Percentiles rank a stretch among this genome's conserved stretches.
These are phyloP conservation scores for Exophiala phaeomuriformis DNA, from an alignment of 2,329 filamentous ascomycete genomes.

Conservation along the genomic window DNA sequence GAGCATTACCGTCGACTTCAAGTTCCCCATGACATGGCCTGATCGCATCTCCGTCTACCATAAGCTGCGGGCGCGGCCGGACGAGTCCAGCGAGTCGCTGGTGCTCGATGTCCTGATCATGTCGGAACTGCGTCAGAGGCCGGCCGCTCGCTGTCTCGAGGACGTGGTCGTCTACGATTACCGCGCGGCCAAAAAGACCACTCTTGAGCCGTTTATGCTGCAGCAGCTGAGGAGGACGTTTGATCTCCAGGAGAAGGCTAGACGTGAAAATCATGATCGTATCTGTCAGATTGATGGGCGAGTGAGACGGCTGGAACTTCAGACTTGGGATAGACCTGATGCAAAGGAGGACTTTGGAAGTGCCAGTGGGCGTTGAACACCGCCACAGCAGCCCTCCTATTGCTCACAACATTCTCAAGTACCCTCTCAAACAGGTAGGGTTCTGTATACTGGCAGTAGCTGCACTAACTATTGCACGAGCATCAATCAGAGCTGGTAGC, in stretches of 20 bases:
- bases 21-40: constrained; percentile 80
- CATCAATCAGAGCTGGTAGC: too few relatives aligned
- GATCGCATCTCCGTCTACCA: constrained; percentile 79
- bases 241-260: constrained; percentile 55
- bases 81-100: constrained; percentile 46
- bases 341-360: constrained; percentile 64
- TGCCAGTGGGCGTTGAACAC: constrained; percentile 27
- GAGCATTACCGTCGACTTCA: constrained; percentile 75
- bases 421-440: too few relatives aligned
- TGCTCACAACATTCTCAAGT: too few relatives aligned
- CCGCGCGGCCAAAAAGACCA: constrained; percentile 48
- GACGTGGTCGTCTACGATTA: constrained; percentile 78
- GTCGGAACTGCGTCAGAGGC: constrained; percentile 65
- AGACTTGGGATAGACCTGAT: constrained; percentile 65
- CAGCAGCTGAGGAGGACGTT: constrained; percentile 54
- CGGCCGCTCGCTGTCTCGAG: constrained; percentile 67
- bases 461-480: too few relatives aligned
- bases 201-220: constrained; percentile 55
- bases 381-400: too few relatives aligned
- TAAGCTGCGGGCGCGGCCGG: constrained; percentile 56
- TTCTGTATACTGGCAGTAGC: too few relatives aligned
- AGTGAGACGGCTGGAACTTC: constrained; percentile 58
- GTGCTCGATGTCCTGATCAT: constrained; percentile 58
- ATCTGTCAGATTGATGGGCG: constrained; percentile 52
- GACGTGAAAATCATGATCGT: constrained; percentile 44